Conservation (phyloP, 371 early-diverging fungal genomes). For the Cokeromyces recurvatus region DNA sequence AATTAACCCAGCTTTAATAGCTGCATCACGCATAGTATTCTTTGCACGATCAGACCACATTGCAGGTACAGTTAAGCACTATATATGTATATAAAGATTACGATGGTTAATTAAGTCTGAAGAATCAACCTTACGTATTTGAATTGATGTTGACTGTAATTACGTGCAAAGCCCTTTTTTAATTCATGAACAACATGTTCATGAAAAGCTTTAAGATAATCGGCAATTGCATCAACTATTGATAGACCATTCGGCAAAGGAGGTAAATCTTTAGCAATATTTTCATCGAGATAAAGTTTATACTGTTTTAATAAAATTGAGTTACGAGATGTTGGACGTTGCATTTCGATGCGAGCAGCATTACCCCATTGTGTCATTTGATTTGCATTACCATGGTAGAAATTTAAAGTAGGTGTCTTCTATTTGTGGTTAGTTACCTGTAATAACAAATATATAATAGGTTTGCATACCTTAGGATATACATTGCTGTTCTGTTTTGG, state of each 20-base stretch:
- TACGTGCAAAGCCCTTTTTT: slow-evolving; percentile 39
- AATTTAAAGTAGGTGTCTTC: slow-evolving; percentile 46
- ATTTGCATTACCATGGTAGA: slow-evolving; percentile 40
- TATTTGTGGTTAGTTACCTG: not conserved
- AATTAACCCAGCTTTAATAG: slow-evolving; percentile 40
- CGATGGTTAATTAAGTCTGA: not conserved
- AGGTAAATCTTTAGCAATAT: slow-evolving; percentile 29
- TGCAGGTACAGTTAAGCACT: slow-evolving; percentile 52
- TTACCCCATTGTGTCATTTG: slow-evolving; percentile 47
- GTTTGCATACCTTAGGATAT: slow-evolving; percentile 51
- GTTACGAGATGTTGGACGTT: slow-evolving; percentile 25
- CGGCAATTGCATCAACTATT: slow-evolving; percentile 44
- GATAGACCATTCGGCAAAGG: slow-evolving; percentile 43
- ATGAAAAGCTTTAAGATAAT: slow-evolving; percentile 42
- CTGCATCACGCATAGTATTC: slow-evolving; percentile 47
- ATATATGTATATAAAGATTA: not conserved
- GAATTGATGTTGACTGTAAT: slow-evolving; percentile 41
- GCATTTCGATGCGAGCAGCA: slow-evolving; percentile 24
- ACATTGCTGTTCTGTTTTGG: slow-evolving; percentile 55
- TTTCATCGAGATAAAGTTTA: slow-evolving; percentile 47
- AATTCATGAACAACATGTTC: slow-evolving; percentile 33
- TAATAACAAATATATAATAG: not conserved
- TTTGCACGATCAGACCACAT: slow-evolving; percentile 52
- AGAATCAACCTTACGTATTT: slow-evolving; percentile 21
- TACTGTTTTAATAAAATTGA: slow-evolving; percentile 40